phyloP scores from a whole-genome alignment of 2,329 filamentous ascomycete genomes.

The Trichoderma gracile region DNA sequence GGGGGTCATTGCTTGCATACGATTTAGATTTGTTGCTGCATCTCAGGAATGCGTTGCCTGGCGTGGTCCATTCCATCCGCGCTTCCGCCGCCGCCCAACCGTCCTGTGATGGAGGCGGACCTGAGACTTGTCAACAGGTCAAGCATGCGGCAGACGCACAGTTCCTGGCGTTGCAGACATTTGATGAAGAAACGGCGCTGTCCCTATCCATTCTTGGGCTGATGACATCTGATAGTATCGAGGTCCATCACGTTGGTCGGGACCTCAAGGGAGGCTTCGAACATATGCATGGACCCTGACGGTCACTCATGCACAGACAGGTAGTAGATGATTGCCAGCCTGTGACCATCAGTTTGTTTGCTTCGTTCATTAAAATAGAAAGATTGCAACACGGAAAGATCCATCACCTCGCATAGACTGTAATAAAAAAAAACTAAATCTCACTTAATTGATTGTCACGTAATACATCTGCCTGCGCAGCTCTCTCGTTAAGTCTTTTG shows the following conservation, averaged over 20 bases:
- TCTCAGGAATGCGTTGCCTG: slow-evolving; percentile 44
- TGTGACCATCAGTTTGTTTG: no score
- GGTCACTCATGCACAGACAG: no score
- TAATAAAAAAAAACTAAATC: slow-evolving; percentile 18
- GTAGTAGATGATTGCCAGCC: no score
- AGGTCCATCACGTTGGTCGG: not conserved
- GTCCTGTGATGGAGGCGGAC: not conserved
- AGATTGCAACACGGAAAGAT: not conserved
- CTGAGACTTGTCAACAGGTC: slow-evolving; percentile 9
- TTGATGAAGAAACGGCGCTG: not conserved
- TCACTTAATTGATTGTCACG: slow-evolving; percentile 22
- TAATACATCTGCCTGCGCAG: slow-evolving; percentile 35
- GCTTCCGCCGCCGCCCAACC: slow-evolving; percentile 27
- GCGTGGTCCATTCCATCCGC: slow-evolving; percentile 41
- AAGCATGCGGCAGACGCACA: not conserved
- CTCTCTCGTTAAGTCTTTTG: slow-evolving; percentile 37
- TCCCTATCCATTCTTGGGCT: not conserved
- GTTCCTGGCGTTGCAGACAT: not conserved
- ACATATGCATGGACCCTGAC: no score
- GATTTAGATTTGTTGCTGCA: slow-evolving; percentile 35
- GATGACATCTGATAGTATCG: not conserved
- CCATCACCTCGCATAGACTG: not conserved
- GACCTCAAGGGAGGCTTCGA: not conserved
- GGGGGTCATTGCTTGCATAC: slow-evolving; percentile 22
- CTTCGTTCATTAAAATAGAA: not conserved